phyloP scores from a whole-genome alignment of 1,284 basidiomycete genomes.

The Cutaneotrichosporon sp. region DNA sequence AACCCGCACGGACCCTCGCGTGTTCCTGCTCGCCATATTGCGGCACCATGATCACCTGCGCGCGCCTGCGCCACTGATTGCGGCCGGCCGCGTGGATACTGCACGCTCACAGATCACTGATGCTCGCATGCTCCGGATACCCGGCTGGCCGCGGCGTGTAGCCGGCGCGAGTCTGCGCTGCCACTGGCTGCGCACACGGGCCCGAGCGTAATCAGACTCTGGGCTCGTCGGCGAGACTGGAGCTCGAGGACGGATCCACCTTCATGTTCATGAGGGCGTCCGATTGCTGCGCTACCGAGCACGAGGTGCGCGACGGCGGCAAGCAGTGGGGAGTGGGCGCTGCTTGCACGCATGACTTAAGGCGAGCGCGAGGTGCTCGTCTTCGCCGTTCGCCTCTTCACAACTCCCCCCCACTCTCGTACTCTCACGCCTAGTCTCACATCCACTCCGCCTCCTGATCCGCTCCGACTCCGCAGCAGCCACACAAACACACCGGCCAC shows the following conservation, averaged over 20 bases:
- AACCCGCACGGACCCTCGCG: not conserved
- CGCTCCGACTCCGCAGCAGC: too few relatives aligned
- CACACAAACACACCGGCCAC: too few relatives aligned
- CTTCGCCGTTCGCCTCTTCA: not conserved
- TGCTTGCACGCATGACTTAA: too few relatives aligned
- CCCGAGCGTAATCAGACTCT: too few relatives aligned
- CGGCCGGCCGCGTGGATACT: not conserved
- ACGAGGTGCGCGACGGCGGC: not conserved
- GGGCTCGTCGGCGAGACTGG: not conserved
- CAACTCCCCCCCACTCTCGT: too few relatives aligned
- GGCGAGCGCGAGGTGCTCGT: not conserved
- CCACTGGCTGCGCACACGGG: not conserved
- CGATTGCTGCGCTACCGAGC: not conserved
- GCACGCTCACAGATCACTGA: too few relatives aligned
- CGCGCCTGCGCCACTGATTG: too few relatives aligned
- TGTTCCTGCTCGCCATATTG: not conserved
- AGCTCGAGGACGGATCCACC: not conserved
- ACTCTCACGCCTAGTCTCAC: too few relatives aligned
- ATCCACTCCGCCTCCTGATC: too few relatives aligned
- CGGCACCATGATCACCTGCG: not conserved
- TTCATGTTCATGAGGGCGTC: not conserved
- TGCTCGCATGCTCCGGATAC: too few relatives aligned
- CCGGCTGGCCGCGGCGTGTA: too few relatives aligned
- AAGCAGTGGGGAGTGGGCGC: not conserved
- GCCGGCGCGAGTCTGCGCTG: too few relatives aligned